Base-by-base conservation (phyloP, 306 rosid genomes). In the Quercus bicolor region DNA sequence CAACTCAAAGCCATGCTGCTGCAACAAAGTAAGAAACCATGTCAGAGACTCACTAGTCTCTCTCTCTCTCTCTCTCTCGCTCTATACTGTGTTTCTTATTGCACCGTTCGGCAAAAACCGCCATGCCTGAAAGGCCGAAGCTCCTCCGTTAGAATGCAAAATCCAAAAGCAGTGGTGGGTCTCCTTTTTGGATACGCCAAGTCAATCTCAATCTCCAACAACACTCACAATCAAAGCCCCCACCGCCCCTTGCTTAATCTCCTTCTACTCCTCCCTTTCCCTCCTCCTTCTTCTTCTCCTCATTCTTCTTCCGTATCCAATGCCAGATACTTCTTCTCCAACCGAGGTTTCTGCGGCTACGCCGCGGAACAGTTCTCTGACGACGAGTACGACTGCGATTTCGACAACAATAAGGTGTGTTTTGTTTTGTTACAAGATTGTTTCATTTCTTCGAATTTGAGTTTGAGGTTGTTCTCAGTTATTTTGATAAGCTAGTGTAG, bases 281-380 rank as follows among this genome's bases (percentile, higher is more conserved):
- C 64, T 57, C 20, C 60, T 55, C 5, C 59, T 34, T 70, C 48
- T 5, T 19, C 60, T 18, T 55, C 60, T 65, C 65, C 81, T 24
- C 66, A 55, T 31, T 77, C 85, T 65, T 70, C 84, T 73, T 75
- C 89, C 24, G 2, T 80, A n/a, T 80, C 69, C 1, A 72, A 57
- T 48, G 66, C 73, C 4, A 55, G 72, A 5, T 75, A 82, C 54
- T 78, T 84, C 60, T 2, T 78, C 54, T 7, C 85, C 31, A 70
- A 55, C 52, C 93, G 97, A 45, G 54, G 82, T 29, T 82, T 87
- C 77, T 88, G 88, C 84, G 79, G 88, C 19, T 86, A 88, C 73
- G 85, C 90, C 18, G 75, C 87, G 5, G 98, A 87, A 82, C 93
- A 89, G 83, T 94, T 88, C 92, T 94, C 97, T 56, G 98, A 94